Conservation (phyloP, 306 rosid species). For the Prunus mongolica region DNA sequence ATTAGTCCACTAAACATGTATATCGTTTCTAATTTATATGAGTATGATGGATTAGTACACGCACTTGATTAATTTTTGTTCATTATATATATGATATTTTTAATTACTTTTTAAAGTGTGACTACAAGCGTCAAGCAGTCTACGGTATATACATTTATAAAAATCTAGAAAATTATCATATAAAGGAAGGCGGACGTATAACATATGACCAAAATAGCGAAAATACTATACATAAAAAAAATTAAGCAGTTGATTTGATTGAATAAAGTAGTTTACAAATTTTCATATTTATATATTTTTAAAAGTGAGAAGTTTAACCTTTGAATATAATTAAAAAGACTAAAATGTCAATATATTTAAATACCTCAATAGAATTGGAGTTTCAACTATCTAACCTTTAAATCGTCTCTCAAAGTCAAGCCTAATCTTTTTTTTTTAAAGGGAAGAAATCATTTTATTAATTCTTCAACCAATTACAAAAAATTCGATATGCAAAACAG, state of each 20-base stretch:
- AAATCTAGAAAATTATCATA: neutral
- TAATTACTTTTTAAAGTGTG: neutral
- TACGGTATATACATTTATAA: neutral
- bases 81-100: neutral
- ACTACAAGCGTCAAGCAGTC: neutral
- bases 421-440: too few relatives aligned
- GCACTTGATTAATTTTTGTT: neutral
- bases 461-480: too few relatives aligned
- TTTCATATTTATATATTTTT: too few relatives aligned
- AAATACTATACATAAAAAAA: neutral
- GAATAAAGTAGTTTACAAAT: neutral
- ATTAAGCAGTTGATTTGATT: neutral
- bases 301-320: too few relatives aligned
- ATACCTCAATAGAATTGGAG: too few relatives aligned
- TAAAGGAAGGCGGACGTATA: neutral
- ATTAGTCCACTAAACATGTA: neutral
- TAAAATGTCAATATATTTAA: too few relatives aligned
- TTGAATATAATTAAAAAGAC: too few relatives aligned
- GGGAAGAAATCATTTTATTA: too few relatives aligned
- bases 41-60: neutral
- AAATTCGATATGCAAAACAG: too few relatives aligned
- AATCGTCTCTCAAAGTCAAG: too few relatives aligned
- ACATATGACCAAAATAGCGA: neutral
- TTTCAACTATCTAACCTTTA: too few relatives aligned
- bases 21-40: neutral